Evolutionary conservation across 2,329 filamentous ascomycete species (phyloP).

Genomic region (Colletotrichum aenigma): DNA sequence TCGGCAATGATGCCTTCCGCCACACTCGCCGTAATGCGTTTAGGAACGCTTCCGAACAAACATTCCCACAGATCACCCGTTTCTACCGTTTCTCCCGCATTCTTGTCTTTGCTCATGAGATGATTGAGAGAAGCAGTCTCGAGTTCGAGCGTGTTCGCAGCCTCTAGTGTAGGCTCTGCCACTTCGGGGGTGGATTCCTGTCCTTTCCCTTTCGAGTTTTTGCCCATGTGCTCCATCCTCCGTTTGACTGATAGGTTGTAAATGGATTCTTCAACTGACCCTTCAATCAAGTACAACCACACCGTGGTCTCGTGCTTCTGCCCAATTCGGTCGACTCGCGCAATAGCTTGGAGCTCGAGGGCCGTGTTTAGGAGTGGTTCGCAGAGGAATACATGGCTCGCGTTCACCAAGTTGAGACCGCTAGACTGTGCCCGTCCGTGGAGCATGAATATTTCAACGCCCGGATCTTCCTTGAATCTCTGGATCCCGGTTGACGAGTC

Average conservation of each 20-base stretch:
- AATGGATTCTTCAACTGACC: slow-evolving; percentile 90
- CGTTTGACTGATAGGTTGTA: slow-evolving; percentile 84
- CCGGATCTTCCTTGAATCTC: slow-evolving; percentile 76
- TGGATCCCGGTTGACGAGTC: slow-evolving; percentile 71
- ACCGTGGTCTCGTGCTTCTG: slow-evolving; percentile 88
- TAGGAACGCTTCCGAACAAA: slow-evolving; percentile 70
- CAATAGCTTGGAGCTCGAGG: slow-evolving; percentile 92
- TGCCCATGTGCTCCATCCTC: slow-evolving; percentile 77
- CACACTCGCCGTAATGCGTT: slow-evolving; percentile 23
- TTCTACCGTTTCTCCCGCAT: slow-evolving; percentile 79
- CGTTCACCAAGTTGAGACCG: slow-evolving; percentile 89
- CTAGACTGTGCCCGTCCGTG: slow-evolving; percentile 89
- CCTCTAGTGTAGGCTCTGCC: slow-evolving; percentile 71
- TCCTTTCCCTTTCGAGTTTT: slow-evolving; percentile 41
- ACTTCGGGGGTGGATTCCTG: slow-evolving; percentile 49
- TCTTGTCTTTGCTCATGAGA: slow-evolving; percentile 71
- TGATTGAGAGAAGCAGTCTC: slow-evolving; percentile 73
- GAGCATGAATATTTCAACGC: slow-evolving; percentile 82
- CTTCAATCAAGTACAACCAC: slow-evolving; percentile 92
- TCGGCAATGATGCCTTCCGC: neutral
- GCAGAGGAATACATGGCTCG: slow-evolving; percentile 92
- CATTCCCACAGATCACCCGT: slow-evolving; percentile 87
- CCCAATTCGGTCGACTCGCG: slow-evolving; percentile 92
- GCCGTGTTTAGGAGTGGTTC: slow-evolving; percentile 94
- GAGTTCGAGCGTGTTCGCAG: slow-evolving; percentile 83